These are phyloP conservation scores for Solanum okadae DNA, from an alignment of 257 asterid species.

Conservation along the genomic window DNA sequence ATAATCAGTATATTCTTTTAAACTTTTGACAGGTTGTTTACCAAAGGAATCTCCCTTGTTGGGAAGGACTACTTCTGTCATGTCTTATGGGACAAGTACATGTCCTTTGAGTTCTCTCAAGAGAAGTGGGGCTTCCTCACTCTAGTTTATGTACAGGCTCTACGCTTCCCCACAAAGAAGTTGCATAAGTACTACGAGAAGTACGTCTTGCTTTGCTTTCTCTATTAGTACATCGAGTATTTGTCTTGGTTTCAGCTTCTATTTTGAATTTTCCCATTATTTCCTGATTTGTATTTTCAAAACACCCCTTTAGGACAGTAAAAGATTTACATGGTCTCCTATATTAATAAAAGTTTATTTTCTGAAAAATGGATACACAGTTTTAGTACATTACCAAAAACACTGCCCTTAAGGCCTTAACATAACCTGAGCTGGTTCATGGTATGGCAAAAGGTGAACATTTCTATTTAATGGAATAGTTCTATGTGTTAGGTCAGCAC, in stretches of 20 bases:
- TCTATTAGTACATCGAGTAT: background rate
- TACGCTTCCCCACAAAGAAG: slow-evolving; percentile 71
- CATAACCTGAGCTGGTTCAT: background rate
- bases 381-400: background rate
- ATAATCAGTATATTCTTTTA: background rate
- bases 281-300: background rate
- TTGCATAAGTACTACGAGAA: slow-evolving; percentile 60
- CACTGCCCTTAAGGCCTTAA: background rate
- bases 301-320: background rate
- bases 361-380: background rate
- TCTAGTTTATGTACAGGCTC: slow-evolving; percentile 59
- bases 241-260: background rate
- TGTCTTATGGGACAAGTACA: slow-evolving; percentile 76
- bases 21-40: slow-evolving; percentile 49
- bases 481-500: background rate
- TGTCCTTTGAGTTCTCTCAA: slow-evolving; percentile 59
- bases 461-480: background rate
- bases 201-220: slow-evolving; percentile 35
- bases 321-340: background rate
- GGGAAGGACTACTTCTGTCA: slow-evolving; percentile 77
- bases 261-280: background rate
- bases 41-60: slow-evolving; percentile 64
- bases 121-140: slow-evolving; percentile 77
- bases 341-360: background rate
- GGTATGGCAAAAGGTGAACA: background rate